These are phyloP conservation scores for Kluyveromyces marxianus DNA, from an alignment of 1,139 yeast genomes.

Conservation along the genomic window DNA sequence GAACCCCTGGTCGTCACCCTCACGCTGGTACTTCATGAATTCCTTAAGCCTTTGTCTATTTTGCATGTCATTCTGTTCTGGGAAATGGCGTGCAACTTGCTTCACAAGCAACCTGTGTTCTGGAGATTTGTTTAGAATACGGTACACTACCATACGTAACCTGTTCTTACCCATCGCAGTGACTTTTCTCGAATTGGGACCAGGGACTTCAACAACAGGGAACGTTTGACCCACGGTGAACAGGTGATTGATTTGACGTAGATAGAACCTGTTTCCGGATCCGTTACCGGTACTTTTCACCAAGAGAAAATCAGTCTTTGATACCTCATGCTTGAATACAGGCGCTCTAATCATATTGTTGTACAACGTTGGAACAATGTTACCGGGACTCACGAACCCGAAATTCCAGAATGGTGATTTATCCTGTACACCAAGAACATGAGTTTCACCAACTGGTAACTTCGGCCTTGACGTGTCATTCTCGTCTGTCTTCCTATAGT, in stretches of 20 bases:
- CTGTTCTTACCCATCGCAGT: conserved; percentile 90
- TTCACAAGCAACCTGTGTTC: conserved; percentile 73
- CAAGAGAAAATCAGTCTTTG: conserved; percentile 72
- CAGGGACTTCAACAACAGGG: conserved; percentile 93
- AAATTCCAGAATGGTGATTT: conserved; percentile 97
- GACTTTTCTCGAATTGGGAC: conserved; percentile 94
- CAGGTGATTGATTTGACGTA: conserved; percentile 62
- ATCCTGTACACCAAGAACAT: conserved; percentile 90
- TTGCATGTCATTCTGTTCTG: conserved; percentile 97
- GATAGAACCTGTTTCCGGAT: conserved; percentile 44
- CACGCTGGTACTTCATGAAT: conserved; percentile 95
- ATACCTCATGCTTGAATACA: conserved; percentile 75
- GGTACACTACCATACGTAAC: conserved; percentile 84
- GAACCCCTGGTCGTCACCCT: conserved; percentile 90
- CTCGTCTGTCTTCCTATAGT: conserved; percentile 75
- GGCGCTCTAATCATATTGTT: conserved; percentile 93
- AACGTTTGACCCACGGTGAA: conserved; percentile 89
- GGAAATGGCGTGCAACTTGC: conserved; percentile 88
- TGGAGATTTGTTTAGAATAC: conserved; percentile 74
- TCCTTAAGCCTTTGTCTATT: conserved; percentile 92
- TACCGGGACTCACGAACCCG: conserved; percentile 94
- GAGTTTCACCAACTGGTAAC: conserved; percentile 87
- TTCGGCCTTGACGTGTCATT: conserved; percentile 87
- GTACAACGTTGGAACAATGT: conserved; percentile 86
- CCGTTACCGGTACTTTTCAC: conserved; percentile 79